Evolutionary conservation across 139 green algal genomes (phyloP).

Genomic region (Asterochloris erici): DNA sequence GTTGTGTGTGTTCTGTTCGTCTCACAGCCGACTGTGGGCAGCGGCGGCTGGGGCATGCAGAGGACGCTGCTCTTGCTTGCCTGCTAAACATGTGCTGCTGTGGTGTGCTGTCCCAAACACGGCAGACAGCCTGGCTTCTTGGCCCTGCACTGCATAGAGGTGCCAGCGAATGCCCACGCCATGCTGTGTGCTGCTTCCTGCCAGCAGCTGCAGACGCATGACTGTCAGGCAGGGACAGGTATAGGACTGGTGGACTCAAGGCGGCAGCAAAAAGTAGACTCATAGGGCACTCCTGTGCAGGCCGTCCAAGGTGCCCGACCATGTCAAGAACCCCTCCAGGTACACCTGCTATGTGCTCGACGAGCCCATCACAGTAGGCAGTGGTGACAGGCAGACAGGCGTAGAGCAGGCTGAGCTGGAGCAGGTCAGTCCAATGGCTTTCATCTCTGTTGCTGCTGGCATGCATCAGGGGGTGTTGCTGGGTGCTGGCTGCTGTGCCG

Average conservation of each 20-base stretch:
- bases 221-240: neutral
- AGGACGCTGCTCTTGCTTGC: neutral
- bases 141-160: neutral
- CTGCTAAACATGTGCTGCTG: neutral
- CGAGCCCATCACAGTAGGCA: constrained; percentile 45
- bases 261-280: neutral
- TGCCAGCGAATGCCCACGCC: neutral
- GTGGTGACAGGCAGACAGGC: constrained; percentile 23
- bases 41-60: neutral
- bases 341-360: constrained; percentile 47
- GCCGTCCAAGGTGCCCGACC: constrained; percentile 33
- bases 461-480: no score
- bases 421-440: neutral
- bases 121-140: neutral
- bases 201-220: neutral
- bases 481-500: no score
- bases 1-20: no score
- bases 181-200: neutral
- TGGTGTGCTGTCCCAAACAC: neutral
- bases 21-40: no score
- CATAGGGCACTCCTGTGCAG: neutral
- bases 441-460: no score
- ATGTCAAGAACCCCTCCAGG: constrained; percentile 37
- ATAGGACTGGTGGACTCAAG: neutral
- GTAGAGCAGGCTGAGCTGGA: neutral